Conservation (phyloP, 495 filamentous ascomycete species). For the Penicillium lagena region DNA sequence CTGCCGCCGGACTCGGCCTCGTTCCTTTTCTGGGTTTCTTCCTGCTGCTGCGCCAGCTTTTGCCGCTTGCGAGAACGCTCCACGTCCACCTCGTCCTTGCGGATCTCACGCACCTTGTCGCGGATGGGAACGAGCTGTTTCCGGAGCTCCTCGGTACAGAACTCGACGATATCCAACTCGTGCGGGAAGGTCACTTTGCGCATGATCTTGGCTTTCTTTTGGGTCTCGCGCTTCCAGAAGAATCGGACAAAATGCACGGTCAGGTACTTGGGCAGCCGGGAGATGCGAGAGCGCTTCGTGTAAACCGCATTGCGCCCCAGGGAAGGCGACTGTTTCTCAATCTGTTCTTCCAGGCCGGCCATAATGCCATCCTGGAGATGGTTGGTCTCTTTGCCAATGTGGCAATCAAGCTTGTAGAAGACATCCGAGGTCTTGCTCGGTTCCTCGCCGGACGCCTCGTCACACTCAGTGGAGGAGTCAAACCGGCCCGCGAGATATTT, state of each 20-base stretch:
- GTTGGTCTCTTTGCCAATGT: constrained; percentile 80
- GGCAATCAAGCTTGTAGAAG: constrained; percentile 93
- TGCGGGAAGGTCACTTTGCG: constrained; percentile 93
- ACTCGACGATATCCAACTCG: constrained; percentile 90
- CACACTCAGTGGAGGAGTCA: constrained; percentile 68
- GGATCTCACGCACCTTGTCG: constrained; percentile 90
- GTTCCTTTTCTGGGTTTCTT: constrained; percentile 43
- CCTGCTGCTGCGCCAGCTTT: constrained; percentile 62
- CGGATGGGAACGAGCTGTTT: constrained; percentile 80
- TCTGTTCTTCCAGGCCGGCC: constrained; percentile 74
- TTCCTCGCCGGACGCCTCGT: constrained; percentile 74
- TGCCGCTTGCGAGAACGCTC: constrained; percentile 83
- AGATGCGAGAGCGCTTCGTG: constrained; percentile 83
- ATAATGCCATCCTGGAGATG: constrained; percentile 83
- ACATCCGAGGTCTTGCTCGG: constrained; percentile 57
- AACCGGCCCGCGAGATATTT: constrained; percentile 84
- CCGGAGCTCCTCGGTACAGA: constrained; percentile 84
- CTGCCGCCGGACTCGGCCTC: constrained; percentile 26
- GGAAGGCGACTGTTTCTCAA: constrained; percentile 78
- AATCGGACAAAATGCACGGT: constrained; percentile 98
- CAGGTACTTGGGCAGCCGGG: constrained; percentile 87
- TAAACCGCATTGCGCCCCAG: constrained; percentile 76
- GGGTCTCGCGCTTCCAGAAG: constrained; percentile 88
- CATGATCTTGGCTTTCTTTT: constrained; percentile 99
- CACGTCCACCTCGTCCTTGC: constrained; percentile 89